These are phyloP conservation scores for Penicillium sp. DNA, from an alignment of 2,329 filamentous ascomycete species.

Conservation along the genomic window DNA sequence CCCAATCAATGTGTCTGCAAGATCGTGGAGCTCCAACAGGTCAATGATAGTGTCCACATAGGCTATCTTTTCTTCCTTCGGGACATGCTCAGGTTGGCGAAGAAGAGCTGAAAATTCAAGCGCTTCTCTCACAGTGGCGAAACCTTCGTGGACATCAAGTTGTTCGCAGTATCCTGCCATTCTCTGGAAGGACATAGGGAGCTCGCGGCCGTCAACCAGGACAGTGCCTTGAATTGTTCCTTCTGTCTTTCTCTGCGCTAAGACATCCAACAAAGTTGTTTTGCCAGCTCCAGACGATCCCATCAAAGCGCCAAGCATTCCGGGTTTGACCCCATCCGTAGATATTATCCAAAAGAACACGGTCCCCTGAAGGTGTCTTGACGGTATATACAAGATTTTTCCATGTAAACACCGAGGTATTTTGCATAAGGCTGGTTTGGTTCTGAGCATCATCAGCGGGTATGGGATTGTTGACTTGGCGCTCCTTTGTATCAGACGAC, in stretches of 20 bases:
- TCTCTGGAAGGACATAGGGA: constrained; percentile 63
- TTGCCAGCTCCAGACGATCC: constrained; percentile 79
- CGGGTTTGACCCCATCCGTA: constrained; percentile 77
- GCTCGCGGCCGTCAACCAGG: constrained; percentile 62
- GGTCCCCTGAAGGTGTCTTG: constrained; percentile 55
- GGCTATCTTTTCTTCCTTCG: constrained; percentile 60
- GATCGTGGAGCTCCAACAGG: constrained; percentile 61
- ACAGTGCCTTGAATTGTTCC: constrained; percentile 64
- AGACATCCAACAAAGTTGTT: constrained; percentile 69
- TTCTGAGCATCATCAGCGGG: constrained; percentile 21
- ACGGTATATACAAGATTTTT: constrained; percentile 71
- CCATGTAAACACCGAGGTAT: constrained; percentile 72
- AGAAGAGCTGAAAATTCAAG: constrained; percentile 66
- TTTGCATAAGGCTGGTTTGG: constrained; percentile 53
- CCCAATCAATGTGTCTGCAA: constrained; percentile 63
- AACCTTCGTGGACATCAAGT: constrained; percentile 66
- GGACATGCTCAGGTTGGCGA: constrained; percentile 54
- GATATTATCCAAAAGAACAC: constrained; percentile 64
- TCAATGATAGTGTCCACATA: constrained; percentile 66
- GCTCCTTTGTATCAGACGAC: constrained; percentile 10
- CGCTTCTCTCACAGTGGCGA: constrained; percentile 64
- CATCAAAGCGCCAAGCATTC: constrained; percentile 73
- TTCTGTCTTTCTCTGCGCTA: constrained; percentile 67
- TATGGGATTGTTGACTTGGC: neutral
- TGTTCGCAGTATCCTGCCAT: constrained; percentile 69